phyloP scores from a whole-genome alignment of 163 green algal species.

The Chlamydomonas reinhardtii region DNA sequence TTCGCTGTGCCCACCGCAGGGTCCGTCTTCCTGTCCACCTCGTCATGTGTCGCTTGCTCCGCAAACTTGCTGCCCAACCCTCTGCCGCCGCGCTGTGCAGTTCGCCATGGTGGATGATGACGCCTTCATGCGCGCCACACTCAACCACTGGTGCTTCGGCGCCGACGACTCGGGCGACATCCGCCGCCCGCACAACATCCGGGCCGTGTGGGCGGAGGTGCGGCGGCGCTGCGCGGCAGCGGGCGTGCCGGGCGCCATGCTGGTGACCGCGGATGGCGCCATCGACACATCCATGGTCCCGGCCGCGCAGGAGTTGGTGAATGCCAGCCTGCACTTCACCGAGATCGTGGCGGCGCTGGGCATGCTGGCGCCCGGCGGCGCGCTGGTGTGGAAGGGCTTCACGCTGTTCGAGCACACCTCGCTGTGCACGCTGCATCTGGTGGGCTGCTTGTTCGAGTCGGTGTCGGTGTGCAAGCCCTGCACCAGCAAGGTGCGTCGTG shows the following conservation, averaged over 20 bases:
- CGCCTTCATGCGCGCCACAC: slow-evolving; percentile 36
- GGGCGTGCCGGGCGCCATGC: slow-evolving; percentile 25
- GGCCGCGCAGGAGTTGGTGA: slow-evolving; percentile 59
- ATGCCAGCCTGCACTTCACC: slow-evolving; percentile 63
- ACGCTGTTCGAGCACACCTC: slow-evolving; percentile 69
- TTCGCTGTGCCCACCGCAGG: no score
- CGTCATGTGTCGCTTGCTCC: no score
- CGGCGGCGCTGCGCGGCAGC: slow-evolving; percentile 3
- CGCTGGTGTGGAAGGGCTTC: slow-evolving; percentile 69
- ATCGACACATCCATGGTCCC: slow-evolving; percentile 66
- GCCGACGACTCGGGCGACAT: slow-evolving; percentile 61
- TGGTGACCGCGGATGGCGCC: slow-evolving; percentile 63
- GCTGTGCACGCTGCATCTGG: slow-evolving; percentile 58
- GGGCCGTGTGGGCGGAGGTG: slow-evolving; percentile 49
- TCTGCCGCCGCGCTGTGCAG: background rate
- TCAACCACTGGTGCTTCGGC: slow-evolving; percentile 59
- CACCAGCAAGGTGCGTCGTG: slow-evolving; percentile 60
- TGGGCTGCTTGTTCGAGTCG: slow-evolving; percentile 59
- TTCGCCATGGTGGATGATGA: slow-evolving; percentile 49
- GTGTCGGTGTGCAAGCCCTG: slow-evolving; percentile 67
- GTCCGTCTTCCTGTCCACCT: no score
- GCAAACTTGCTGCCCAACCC: no score
- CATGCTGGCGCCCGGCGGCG: slow-evolving; percentile 61
- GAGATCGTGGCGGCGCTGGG: slow-evolving; percentile 69
- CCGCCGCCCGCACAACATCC: slow-evolving; percentile 57